These are phyloP conservation scores for Helicocarpus griseus DNA, from an alignment of 2,329 filamentous ascomycete species.

Conservation along the genomic window DNA sequence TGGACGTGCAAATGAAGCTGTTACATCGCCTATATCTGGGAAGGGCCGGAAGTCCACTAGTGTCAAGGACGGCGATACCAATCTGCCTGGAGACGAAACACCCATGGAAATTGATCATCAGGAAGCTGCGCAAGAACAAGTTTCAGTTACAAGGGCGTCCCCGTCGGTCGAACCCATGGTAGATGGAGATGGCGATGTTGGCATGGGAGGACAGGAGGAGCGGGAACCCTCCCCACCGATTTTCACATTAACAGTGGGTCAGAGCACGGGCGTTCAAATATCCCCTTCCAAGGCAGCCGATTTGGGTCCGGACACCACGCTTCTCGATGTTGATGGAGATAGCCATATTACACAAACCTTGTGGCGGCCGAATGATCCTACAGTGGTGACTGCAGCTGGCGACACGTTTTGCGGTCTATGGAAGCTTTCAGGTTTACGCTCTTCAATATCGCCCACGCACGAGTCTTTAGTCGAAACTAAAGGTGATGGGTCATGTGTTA, in stretches of 20 bases:
- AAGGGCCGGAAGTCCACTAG: constrained; percentile 20
- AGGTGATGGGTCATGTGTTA: constrained; percentile 28
- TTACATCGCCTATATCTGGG: constrained; percentile 21
- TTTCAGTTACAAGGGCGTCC: constrained; percentile 15
- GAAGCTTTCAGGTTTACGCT: constrained; percentile 26
- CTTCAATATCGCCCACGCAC: constrained; percentile 19
- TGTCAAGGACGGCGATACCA: constrained; percentile 23
- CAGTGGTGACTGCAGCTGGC: constrained; percentile 32
- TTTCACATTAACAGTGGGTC: constrained; percentile 34
- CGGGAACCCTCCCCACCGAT: constrained; percentile 24
- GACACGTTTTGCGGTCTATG: constrained; percentile 38
- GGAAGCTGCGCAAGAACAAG: constrained; percentile 21
- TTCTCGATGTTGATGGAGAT: constrained; percentile 28
- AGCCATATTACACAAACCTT: constrained; percentile 32
- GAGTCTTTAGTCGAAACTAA: constrained; percentile 29
- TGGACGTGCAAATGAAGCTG: constrained; percentile 25
- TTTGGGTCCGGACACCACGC: constrained; percentile 34
- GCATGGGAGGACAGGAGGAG: constrained; percentile 25
- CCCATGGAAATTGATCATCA: constrained; percentile 35
- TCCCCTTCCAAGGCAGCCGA: constrained; percentile 39
- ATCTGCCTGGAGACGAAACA: constrained; percentile 24
- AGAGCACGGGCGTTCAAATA: constrained; percentile 39
- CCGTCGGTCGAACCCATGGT: constrained; percentile 19
- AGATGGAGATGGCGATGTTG: constrained; percentile 37
- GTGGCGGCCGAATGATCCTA: constrained; percentile 38